Evolutionary conservation across 179 eudicot species (phyloP).

Genomic region (Patellifolia procumbens): DNA sequence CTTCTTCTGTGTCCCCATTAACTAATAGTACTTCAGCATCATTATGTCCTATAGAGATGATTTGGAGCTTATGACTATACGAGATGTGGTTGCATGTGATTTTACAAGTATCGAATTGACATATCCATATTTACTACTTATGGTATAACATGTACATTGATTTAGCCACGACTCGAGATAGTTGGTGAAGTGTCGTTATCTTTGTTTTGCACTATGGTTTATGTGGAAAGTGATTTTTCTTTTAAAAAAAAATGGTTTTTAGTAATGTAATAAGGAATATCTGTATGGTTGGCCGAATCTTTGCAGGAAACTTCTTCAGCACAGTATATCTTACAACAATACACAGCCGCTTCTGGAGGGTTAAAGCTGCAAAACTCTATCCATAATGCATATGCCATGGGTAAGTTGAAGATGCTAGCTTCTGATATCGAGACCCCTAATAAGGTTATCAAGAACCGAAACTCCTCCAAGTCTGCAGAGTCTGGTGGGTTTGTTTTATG

Average conservation of each 20-base stretch:
- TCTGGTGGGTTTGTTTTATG: constrained; percentile 93
- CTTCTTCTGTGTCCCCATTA: neutral
- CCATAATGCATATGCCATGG: constrained; percentile 88
- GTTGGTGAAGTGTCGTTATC: constrained; percentile 19
- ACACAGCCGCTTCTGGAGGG: constrained; percentile 92
- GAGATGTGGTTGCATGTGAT: constrained; percentile 26
- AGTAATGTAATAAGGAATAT: too few species aligned
- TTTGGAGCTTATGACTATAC: too few species aligned
- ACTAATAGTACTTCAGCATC: constrained; percentile 10
- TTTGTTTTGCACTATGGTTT: neutral
- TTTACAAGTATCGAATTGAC: constrained; percentile 10
- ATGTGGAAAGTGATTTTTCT: neutral
- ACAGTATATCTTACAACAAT: constrained; percentile 94
- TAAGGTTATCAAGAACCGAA: constrained; percentile 68
- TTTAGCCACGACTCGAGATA: neutral
- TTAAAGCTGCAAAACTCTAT: constrained; percentile 68
- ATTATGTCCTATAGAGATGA: neutral
- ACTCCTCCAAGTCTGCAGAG: constrained; percentile 73
- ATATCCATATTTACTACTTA: constrained; percentile 7
- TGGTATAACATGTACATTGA: constrained; percentile 7
- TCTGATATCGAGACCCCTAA: constrained; percentile 86
- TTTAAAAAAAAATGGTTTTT: too few species aligned
- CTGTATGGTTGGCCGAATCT: neutral
- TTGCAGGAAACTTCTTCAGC: constrained; percentile 96
- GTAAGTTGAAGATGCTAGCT: constrained; percentile 88